phyloP scores from a whole-genome alignment of 257 asterid genomes.

The Primulina huaijiensis region DNA sequence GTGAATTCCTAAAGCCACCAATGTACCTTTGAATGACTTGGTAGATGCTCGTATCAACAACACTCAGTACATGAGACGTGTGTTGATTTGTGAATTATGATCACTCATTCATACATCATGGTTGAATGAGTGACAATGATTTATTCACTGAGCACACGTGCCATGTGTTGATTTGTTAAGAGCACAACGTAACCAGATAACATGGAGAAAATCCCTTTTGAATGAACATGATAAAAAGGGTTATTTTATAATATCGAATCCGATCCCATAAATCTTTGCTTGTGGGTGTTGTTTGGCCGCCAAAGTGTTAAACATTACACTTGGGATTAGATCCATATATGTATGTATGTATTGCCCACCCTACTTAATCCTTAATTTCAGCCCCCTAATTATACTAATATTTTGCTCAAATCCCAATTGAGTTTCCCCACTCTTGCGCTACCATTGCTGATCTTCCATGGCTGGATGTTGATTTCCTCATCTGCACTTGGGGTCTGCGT shows the following conservation, averaged over 20 bases:
- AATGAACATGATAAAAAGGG: neutral
- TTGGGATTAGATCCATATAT: neutral
- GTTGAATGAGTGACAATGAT: too few relatives aligned
- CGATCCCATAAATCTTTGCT: conserved; percentile 19
- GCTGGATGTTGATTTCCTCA: conserved; percentile 34
- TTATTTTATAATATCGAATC: neutral
- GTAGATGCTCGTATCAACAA: too few relatives aligned
- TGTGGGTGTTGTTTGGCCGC: neutral
- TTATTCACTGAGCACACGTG: too few relatives aligned
- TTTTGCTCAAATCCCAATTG: conserved; percentile 35
- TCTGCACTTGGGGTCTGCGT: conserved; percentile 30
- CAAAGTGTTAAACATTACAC: neutral
- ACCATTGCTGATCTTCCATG: conserved; percentile 35
- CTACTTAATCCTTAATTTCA: conserved; percentile 31
- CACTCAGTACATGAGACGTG: too few relatives aligned
- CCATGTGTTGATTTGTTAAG: too few relatives aligned
- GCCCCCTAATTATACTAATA: conserved; percentile 5
- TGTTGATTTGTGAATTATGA: too few relatives aligned
- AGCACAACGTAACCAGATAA: too few relatives aligned
- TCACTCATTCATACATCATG: too few relatives aligned
- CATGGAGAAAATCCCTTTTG: too few relatives aligned
- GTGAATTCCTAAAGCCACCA: neutral
- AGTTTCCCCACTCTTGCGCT: conserved; percentile 52
- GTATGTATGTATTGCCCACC: neutral
- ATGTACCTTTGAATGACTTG: too few relatives aligned